Conservation (phyloP, 768 basidiomycete species). For the Paxillus ammoniavirescens region DNA sequence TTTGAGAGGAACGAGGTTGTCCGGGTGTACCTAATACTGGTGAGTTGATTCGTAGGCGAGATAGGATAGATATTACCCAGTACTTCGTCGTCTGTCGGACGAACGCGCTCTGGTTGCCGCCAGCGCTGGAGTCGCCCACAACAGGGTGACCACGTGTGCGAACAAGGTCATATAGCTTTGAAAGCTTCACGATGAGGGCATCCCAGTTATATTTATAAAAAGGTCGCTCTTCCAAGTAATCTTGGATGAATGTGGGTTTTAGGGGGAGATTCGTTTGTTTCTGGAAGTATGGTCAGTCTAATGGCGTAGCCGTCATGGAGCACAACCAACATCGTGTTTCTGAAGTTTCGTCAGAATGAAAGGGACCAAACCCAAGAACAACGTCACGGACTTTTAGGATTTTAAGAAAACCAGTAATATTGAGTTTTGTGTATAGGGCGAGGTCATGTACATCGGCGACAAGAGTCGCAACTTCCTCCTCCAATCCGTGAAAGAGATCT, state of each 20-base stretch:
- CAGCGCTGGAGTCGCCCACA: constrained; percentile 90
- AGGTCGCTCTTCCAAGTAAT: constrained; percentile 90
- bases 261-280: constrained; percentile 88
- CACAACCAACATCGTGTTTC: constrained; percentile 85
- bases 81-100: constrained; percentile 99
- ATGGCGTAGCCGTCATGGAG: neutral
- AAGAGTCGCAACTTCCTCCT: constrained; percentile 92
- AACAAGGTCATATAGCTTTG: constrained; percentile 91
- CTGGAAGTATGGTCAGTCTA: constrained; percentile 39
- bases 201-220: constrained; percentile 99
- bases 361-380: neutral
- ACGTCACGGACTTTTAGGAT: constrained; percentile 74
- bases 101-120: constrained; percentile 94
- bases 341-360: constrained; percentile 28
- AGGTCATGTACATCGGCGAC: constrained; percentile 93
- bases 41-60: constrained; percentile 4
- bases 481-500: constrained; percentile 80
- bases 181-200: constrained; percentile 92
- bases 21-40: constrained; percentile 67
- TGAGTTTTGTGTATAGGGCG: constrained; percentile 92
- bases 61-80: constrained; percentile 62
- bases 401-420: constrained; percentile 99
- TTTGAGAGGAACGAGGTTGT: constrained; percentile 92
- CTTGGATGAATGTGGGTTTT: constrained; percentile 85
- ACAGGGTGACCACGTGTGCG: constrained; percentile 94